phyloP scores from a whole-genome alignment of 1,284 basidiomycete genomes.

The Megacollybia platyphylla region DNA sequence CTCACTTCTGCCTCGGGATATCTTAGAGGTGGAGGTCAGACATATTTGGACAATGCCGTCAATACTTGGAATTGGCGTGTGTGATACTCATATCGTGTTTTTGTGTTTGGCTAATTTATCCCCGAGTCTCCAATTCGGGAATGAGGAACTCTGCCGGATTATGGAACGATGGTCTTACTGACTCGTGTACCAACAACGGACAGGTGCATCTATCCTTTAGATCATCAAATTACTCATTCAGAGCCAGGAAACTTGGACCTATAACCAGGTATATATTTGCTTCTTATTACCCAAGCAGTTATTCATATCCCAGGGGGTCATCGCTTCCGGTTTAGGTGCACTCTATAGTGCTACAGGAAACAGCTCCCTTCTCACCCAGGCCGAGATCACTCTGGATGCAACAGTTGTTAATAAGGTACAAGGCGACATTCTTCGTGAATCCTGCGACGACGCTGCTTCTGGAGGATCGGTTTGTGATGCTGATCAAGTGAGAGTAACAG shows the following conservation, averaged over 20 bases:
- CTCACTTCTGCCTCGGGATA: slow-evolving; percentile 33
- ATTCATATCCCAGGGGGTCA: slow-evolving; percentile 23
- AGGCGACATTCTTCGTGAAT: slow-evolving; percentile 32
- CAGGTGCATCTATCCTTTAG: slow-evolving; percentile 15
- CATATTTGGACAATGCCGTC: slow-evolving; percentile 32
- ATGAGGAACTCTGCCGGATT: slow-evolving; percentile 35
- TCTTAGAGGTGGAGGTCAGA: slow-evolving; percentile 20
- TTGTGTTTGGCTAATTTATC: slow-evolving; percentile 1
- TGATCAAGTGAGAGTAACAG: slow-evolving; percentile 26
- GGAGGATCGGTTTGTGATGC: slow-evolving; percentile 26
- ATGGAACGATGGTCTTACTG: slow-evolving; percentile 34
- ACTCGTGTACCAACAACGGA: slow-evolving; percentile 33
- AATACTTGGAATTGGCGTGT: slow-evolving; percentile 36
- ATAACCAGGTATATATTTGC: slow-evolving; percentile 29
- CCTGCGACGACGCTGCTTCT: slow-evolving; percentile 31
- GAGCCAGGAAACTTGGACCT: slow-evolving; percentile 34
- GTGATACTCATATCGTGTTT: slow-evolving; percentile 9
- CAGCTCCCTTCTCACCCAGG: slow-evolving; percentile 25
- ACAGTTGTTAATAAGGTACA: slow-evolving; percentile 26
- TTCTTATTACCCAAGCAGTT: background rate
- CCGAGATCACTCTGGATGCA: slow-evolving; percentile 38
- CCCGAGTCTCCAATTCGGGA: slow-evolving; percentile 28
- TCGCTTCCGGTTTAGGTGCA: slow-evolving; percentile 35
- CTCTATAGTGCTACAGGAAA: slow-evolving; percentile 27
- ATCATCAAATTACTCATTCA: background rate